Base-by-base conservation (phyloP, 306 rosid genomes). In the Inga leiocalycina region DNA sequence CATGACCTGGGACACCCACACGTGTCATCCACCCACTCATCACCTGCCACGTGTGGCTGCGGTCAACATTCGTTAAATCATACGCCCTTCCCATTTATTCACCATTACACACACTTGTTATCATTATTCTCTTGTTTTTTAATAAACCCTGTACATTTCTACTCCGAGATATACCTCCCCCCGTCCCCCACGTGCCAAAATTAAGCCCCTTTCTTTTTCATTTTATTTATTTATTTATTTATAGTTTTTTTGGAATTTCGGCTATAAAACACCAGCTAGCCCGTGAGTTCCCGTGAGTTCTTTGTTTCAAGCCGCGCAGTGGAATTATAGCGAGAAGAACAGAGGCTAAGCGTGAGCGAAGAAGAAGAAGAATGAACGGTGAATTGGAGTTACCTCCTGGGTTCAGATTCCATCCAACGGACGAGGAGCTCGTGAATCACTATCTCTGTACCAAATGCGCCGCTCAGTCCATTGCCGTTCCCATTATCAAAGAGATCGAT, bases 321-420 rank as follows among this genome's bases (percentile, higher is more conserved):
- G 34, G 76, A 84, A 68, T 62, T 27, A 10, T 0, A 17, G 27
- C 13, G 27, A 16, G 32, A 37, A 64, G 20, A 27, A 64, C 39
- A 64, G 39, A 64, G 19, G 17, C 16, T 2, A n/a, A 10, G 7
- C 11, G 34, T 27, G 2, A 10, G 34, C 2, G 13, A n/a, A 61
- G 34, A 61, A 24, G 62, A 12, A 62, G 39, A 64, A 30, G 37
- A 82, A 94, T 90, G 97, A 80, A 81, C 74, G 39, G 92, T 16
- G 90, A 84, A 66, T 10, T 93, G 61, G 93, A 83, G 37, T 85
- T 93, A 30, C 98, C 99, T 0, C 91, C 99, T 4, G 98, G 99
- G 11, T 96, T 96, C 94, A 90, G 98, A 81, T 96, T 96, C 76
- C 99, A 93, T 85, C 99, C 99, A 0, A 93, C 98, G 0, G 99